A percentile compares a stretch with the other conserved stretches of the same genome.
phyloP scores from a whole-genome alignment of 208 protist genomes.

The Acanthamoeba quina region DNA sequence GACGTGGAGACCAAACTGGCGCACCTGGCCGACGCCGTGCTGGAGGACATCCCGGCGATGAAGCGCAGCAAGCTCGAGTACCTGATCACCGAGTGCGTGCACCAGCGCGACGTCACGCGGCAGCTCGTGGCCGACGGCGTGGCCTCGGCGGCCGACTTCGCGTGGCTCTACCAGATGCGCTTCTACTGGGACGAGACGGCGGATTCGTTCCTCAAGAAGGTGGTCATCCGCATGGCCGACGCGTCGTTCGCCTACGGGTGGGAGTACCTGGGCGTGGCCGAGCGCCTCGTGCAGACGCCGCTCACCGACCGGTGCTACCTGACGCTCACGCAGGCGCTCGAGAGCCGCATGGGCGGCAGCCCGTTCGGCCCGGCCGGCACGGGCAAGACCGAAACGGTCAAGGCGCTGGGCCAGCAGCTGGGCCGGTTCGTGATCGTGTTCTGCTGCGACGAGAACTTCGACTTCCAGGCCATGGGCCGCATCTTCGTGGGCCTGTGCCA shows the following conservation, averaged over 20 bases:
- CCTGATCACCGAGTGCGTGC: conserved; percentile 98
- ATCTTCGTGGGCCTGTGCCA: conserved; percentile 99
- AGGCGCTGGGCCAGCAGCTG: conserved; percentile 98
- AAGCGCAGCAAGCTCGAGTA: conserved; percentile 96
- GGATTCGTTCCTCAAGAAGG: conserved; percentile 81
- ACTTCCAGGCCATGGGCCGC: conserved; percentile 98
- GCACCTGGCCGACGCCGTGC: conserved; percentile 90
- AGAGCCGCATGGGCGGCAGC: conserved; percentile 97
- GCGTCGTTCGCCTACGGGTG: conserved; percentile 97
- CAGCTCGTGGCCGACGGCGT: conserved; percentile 76
- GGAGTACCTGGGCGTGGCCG: conserved; percentile 98
- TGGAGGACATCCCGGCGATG: conserved; percentile 91
- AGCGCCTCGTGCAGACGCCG: conserved; percentile 98
- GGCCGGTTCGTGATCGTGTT: conserved; percentile 99
- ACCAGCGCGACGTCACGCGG: conserved; percentile 97
- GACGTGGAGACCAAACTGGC: conserved; percentile 80
- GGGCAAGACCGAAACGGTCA: conserved; percentile 99
- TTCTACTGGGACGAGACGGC: conserved; percentile 92
- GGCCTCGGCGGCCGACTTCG: conserved; percentile 93
- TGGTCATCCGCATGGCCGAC: conserved; percentile 97
- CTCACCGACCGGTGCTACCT: conserved; percentile 99
- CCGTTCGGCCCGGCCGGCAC: conserved; percentile 98
- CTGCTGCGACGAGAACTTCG: conserved; percentile 99
- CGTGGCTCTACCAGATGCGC: conserved; percentile 97
- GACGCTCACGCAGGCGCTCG: conserved; percentile 97